phyloP scores from a whole-genome alignment of 2,329 filamentous ascomycete species.

The Alternaria sp. region DNA sequence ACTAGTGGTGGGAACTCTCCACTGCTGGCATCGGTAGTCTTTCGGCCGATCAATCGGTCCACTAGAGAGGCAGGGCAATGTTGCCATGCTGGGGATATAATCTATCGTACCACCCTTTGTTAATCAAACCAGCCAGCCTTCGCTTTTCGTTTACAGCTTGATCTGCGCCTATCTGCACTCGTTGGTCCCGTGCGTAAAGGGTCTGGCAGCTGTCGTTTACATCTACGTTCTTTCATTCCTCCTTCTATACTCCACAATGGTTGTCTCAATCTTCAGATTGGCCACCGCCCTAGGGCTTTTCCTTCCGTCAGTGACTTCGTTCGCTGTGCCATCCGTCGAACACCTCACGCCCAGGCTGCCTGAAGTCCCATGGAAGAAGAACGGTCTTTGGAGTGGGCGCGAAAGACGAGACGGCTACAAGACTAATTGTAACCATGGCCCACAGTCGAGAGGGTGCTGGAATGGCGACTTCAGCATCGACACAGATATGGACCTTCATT shows the following conservation, averaged over 20 bases:
- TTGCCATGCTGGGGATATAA: constrained; percentile 21
- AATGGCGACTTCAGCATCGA: constrained; percentile 47
- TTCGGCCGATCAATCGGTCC: constrained; percentile 16
- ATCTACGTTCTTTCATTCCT: constrained; percentile 12
- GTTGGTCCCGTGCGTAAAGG: constrained; percentile 2
- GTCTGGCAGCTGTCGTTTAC: constrained; percentile 1
- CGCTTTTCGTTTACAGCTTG: constrained; percentile 13
- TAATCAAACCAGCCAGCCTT: constrained; percentile 12
- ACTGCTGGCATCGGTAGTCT: constrained; percentile 20
- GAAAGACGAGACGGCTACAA: constrained; percentile 17
- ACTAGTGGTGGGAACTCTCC: constrained; percentile 28
- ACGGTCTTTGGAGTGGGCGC: constrained; percentile 17
- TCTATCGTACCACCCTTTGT: constrained; percentile 24
- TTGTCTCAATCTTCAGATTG: constrained; percentile 3
- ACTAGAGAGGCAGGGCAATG: constrained; percentile 16
- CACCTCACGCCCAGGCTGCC: constrained; percentile 16
- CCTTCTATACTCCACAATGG: constrained; percentile 16
- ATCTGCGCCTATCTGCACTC: constrained; percentile 1
- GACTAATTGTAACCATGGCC: constrained; percentile 29
- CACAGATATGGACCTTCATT: constrained; percentile 54
- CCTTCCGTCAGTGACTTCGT: constrained; percentile 21
- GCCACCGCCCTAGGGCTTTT: constrained; percentile 21
- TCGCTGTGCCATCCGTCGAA: constrained; percentile 19
- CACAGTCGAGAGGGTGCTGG: constrained; percentile 33
- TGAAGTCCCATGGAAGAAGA: constrained; percentile 31